These are phyloP conservation scores for Trichoderma brevicompactum DNA, from an alignment of 2,329 filamentous ascomycete species.

Conservation along the genomic window DNA sequence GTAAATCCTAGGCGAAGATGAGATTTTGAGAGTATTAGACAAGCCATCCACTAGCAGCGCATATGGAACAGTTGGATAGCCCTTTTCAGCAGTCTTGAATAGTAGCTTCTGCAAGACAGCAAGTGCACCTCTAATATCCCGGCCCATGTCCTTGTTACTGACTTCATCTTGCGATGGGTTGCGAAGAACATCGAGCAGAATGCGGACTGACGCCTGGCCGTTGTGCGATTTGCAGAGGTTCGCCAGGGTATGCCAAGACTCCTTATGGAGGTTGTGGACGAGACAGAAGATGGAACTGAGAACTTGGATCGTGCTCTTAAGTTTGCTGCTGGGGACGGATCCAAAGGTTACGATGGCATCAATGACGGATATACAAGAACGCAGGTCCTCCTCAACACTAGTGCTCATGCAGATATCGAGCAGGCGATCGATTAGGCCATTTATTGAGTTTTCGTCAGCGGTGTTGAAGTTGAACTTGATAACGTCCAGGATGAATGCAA, in stretches of 20 bases:
- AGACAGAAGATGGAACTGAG: slow-evolving; percentile 73
- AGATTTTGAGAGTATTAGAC: slow-evolving; percentile 53
- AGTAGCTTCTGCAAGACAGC: slow-evolving; percentile 66
- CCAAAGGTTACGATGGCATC: slow-evolving; percentile 74
- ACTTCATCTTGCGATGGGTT: slow-evolving; percentile 51
- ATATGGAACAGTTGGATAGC: slow-evolving; percentile 64
- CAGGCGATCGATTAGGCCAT: slow-evolving; percentile 63
- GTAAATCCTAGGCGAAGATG: slow-evolving; percentile 51
- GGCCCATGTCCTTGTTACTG: slow-evolving; percentile 55
- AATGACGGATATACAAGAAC: slow-evolving; percentile 68
- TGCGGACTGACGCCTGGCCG: slow-evolving; percentile 68
- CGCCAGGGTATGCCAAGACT: slow-evolving; percentile 71
- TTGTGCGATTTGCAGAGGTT: slow-evolving; percentile 76
- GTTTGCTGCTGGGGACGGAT: slow-evolving; percentile 64
- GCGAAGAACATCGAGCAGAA: slow-evolving; percentile 65
- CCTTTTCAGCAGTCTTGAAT: slow-evolving; percentile 62
- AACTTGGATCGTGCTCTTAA: slow-evolving; percentile 70
- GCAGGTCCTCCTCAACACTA: slow-evolving; percentile 65
- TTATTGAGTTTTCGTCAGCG: slow-evolving; percentile 65
- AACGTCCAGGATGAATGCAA: slow-evolving; percentile 67
- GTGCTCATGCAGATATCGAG: slow-evolving; percentile 72
- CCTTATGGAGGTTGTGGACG: slow-evolving; percentile 62
- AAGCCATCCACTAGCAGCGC: slow-evolving; percentile 63
- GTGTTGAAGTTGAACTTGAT: slow-evolving; percentile 77
- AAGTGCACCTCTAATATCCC: slow-evolving; percentile 65